Evolutionary conservation across 768 basidiomycete species (phyloP).

Genomic region (Trametes punicea): DNA sequence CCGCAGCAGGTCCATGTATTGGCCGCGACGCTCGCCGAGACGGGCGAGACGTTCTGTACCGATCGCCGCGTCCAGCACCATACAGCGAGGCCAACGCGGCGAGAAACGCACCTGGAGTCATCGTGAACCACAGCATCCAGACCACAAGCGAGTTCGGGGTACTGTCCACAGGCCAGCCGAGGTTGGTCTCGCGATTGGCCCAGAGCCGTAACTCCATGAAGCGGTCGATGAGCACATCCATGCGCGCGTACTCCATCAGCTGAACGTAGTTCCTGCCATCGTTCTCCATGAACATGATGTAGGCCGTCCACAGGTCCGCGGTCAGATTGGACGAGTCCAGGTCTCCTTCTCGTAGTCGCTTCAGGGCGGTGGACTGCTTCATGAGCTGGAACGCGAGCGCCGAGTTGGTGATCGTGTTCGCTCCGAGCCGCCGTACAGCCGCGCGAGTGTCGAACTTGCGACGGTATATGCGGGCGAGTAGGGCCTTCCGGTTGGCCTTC

Average conservation of each 20-base stretch:
- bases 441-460: conserved; percentile 56
- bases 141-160: conserved; percentile 48
- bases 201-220: conserved; percentile 48
- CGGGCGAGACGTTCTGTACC: conserved; percentile 17
- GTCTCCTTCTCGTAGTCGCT: conserved; percentile 31
- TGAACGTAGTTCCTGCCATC: conserved; percentile 62
- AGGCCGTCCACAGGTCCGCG: conserved; percentile 46
- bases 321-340: conserved; percentile 26
- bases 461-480: conserved; percentile 54
- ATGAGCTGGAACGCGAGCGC: conserved; percentile 39
- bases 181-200: conserved; percentile 30
- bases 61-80: conserved; percentile 6
- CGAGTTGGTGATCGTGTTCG: conserved; percentile 35
- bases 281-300: conserved; percentile 61
- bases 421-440: conserved; percentile 47
- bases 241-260: conserved; percentile 47
- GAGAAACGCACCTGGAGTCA: conserved; percentile 42
- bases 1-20: conserved; percentile 34
- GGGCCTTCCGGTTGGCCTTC: conserved; percentile 30
- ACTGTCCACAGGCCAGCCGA: conserved; percentile 60
- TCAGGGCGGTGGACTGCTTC: conserved; percentile 34
- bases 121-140: conserved; percentile 64
- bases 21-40: conserved; percentile 26
- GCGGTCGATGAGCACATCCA: conserved; percentile 42
- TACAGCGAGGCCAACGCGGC: neutral